Evolutionary conservation across 305 asterid species (phyloP), one percentile per base, ranked within the genome.

Genomic region (Coffea humblotiana): DNA sequence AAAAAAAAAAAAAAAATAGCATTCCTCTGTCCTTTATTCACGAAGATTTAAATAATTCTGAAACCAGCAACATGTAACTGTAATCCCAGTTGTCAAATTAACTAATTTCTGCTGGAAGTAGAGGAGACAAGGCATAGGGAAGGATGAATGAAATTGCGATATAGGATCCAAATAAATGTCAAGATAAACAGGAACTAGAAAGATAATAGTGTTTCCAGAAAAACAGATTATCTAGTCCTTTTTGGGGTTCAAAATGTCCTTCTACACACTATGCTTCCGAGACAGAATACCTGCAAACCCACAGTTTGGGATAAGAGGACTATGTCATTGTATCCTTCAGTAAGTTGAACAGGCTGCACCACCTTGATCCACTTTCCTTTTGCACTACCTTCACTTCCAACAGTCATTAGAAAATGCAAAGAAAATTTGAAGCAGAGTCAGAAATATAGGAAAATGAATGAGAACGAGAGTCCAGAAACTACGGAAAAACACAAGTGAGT

Each of bases 301-400:
- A 93, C 89, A 63, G 99, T 91, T 86, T 93, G 88, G 80, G 98
- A 90, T 84, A 95, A 83, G 78, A 95, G 85, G 40, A 85, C 68
- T 81, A 93, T 83, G 80, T 95, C 95, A 78, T 93, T 93, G 88
- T 88, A 88, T 78, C 99, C 99, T 86, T 88, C 91, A 70, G 78
- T 76, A 58, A 95, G 92, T 69, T 87, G 83, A 84, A 95, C 83
- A 61, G 93, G 91, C 89, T 93, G 94, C 71, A 80, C 88, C 64
- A 95, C 98, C 88, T 89, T 87, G 83, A 83, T 85, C 99, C 98
- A 95, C 37, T 93, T 79, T 68, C 99, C 99, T 85, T 84, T 91
- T 29, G 87, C 90, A 75, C 94, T 91, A 75, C 97, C 99, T 95
- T 82, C 82, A 84, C 67, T 80, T 71, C 66, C 68, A 76, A 71